A percentile compares a stretch with the other conserved stretches of the same genome.
phyloP scores from a whole-genome alignment of 345 rosid species.

The Eucalyptus globulus region DNA sequence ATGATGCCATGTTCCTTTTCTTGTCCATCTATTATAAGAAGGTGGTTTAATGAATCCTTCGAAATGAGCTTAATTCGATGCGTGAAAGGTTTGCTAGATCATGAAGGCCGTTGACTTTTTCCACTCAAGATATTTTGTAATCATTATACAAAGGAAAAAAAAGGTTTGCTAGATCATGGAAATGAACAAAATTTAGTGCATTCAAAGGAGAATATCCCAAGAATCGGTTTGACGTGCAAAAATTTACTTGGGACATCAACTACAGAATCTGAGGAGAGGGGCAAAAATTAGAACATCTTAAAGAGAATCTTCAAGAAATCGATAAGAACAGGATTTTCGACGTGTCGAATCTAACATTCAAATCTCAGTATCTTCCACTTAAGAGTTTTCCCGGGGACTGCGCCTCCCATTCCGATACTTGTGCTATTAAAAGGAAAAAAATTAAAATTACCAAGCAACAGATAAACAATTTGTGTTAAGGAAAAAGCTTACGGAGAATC shows the following conservation, averaged over 20 bases:
- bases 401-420: background rate
- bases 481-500: background rate
- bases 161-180: background rate
- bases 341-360: background rate
- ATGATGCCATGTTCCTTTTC: background rate
- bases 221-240: background rate
- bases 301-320: background rate
- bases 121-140: background rate
- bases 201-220: background rate
- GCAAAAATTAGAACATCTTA: background rate
- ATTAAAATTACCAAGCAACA: background rate
- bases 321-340: background rate
- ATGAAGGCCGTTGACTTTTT: no score
- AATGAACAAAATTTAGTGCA: background rate
- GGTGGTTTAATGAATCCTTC: background rate
- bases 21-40: background rate
- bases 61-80: background rate
- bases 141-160: background rate
- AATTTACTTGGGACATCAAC: background rate
- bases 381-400: background rate
- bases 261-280: background rate
- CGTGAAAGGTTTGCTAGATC: no score
- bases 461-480: background rate
- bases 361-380: background rate
- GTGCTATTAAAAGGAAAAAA: background rate